Base-by-base conservation (phyloP, 805 yeast genomes). In the Kuraishia capsulata region DNA sequence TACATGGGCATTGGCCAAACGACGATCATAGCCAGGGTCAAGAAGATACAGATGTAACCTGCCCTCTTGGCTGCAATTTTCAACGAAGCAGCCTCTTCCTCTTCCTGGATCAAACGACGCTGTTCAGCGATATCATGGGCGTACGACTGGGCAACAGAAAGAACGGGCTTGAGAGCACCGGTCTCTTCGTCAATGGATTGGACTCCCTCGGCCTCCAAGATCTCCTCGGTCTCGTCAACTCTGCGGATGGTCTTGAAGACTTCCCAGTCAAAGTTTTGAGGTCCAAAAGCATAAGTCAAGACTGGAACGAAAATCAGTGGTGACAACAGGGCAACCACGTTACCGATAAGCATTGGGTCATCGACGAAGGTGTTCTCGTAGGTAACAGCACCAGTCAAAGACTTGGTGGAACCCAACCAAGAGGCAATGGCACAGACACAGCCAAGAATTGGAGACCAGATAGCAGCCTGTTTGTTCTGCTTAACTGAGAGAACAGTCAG, bases 1-100 rank as follows among this genome's bases (percentile, higher is more conserved):
- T 81, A 87, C 92, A 88, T 81, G 46, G 96, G 96, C 87, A 87
- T 83, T 51, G 96, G 96, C 92, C 94, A 86, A 23, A 87, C 52
- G 20, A 88, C 70, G 24, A 87, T 61, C 36, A 87, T 62, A 35
- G 80, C 67, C 6, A 85, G 47, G 4, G 86, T 76, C 47, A 85
- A 67, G 32, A 71, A 61, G 2, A 73, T 57, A 54, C 89, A 81
- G 30, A 83, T 62, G 39, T 61, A 61, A 28, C 74, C 71, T 1
- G 89, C 92, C 30, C 62, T 61, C 48, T 71, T 78, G 36, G 84
- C 71, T 5, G 85, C 78, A 48, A 62, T 71, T 37, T 59, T 57
- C 44, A 87, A 68, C 8, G 65, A 56, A 5, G 52, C 62, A 37
- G 69, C 64, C 44, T 84, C 94, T 28, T 62, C 68, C n/a, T 62